Evolutionary conservation across 2,329 filamentous ascomycete species (phyloP), one percentile per base, ranked within the genome.

Genomic region (Zarea fungicola): DNA sequence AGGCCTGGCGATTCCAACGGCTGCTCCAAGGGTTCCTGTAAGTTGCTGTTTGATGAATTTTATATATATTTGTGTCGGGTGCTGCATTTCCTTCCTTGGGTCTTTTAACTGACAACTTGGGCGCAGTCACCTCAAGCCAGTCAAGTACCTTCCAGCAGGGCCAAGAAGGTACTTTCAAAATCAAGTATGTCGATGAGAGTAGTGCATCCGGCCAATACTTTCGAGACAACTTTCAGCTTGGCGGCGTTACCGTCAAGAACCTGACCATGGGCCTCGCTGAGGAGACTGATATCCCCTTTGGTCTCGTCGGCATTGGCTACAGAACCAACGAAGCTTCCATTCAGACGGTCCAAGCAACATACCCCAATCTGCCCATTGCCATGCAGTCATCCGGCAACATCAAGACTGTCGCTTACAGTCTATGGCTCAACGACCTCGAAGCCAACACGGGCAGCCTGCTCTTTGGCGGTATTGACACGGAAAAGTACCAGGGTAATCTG

Each of bases 381-480:
- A 75, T 93, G 69, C 72, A 80, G 34, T 66, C 82, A 36, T 72
- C 83, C 50, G 81, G 79, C 16, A 60, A 80, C 45, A 87, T 87
- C 63, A 80, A 80, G 53, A 78, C 77, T 10, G 77, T 81, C 34
- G 84, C 85, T 2, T 89, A 87, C 66, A 88, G 84, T 51, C 65
- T 90, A 19, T 89, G 84, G 83, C 69, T 81, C 48, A 80, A 81
- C 55, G 77, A 81, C 47, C 62, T 78, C 9, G 72, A 72, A 50
- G 66, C 85, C 0, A 82, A 75, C 52, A 83, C 76, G 2, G 88
- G 88, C 29, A 84, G 72, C 56, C 84, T 92, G 52, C 71, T 92
- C 2, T 93, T 92, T 56, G 88, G 88, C 32, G 88, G 86, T n/a
- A 81, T 91, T 51, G 87, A 92, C 62, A 87, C 80, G 0, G 78